Conservation (phyloP, 306 rosid genomes). For the Astragalus membranaceus region DNA sequence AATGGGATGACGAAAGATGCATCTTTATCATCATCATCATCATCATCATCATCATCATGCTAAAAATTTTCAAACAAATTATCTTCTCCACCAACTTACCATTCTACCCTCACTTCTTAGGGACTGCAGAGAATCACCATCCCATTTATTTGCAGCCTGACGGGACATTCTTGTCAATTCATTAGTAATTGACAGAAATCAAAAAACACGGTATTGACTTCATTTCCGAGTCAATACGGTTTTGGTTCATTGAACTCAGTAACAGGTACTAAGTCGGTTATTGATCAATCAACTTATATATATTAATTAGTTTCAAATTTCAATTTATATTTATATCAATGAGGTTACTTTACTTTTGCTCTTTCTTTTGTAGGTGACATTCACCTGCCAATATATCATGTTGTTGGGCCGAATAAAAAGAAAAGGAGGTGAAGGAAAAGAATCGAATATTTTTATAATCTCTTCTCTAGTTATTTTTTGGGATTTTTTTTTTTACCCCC, state of each 20-base stretch:
- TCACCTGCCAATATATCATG: background rate
- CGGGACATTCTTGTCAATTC: background rate
- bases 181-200: background rate
- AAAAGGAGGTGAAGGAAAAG: no score
- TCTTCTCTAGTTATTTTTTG: background rate
- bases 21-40: background rate
- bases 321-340: background rate
- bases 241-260: conserved; percentile 4
- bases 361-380: background rate
- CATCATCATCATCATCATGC: background rate
- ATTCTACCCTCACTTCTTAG: conserved; percentile 5
- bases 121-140: no score
- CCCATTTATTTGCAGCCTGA: no score
- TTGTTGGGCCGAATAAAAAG: background rate
- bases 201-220: conserved; percentile 15
- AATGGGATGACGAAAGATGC: conserved; percentile 14
- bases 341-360: background rate
- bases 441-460: background rate
- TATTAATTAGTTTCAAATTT: background rate
- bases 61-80: background rate
- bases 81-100: background rate
- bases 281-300: background rate
- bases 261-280: background rate
- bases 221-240: conserved; percentile 2
- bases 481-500: no score